Base-by-base conservation (phyloP, 2,329 filamentous ascomycete genomes). In the Penicillium olsonii region DNA sequence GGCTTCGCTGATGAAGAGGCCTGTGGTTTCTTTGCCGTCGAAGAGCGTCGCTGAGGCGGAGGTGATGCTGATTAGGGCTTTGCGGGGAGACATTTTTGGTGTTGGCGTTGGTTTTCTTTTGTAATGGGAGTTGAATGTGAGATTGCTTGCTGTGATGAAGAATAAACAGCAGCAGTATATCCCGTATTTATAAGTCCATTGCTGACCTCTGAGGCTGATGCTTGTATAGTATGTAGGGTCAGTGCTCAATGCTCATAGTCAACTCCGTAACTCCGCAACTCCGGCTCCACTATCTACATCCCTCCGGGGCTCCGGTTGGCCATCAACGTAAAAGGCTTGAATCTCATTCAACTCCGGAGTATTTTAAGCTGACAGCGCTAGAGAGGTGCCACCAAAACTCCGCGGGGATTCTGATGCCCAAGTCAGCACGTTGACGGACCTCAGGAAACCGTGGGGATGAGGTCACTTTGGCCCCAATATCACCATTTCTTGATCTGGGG, bases 1-100 rank as follows among this genome's bases (percentile, higher is more conserved):
- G 14, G 76, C 76, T 57, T 79, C 76, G 43, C 61, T 70, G 51
- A 79, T 73, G 63, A 78, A 79, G 41, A 78, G 59, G 10, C 73
- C 75, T 6, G 57, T 58, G 2, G 72, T 74, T 52, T 71, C 68
- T 42, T 72, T 69, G 50, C 72, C 72, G 3, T 71, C 48, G 51
- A 67, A 72, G n/a, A 74, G 67, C 20, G 64, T 55, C n/a, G 69
- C 74, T 11, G 62, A 61, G 17, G 75, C 74, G 3, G 75, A 76
- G 19, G 75, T 76, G 37, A 76, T 60, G 43, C 66, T 63, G 42
- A 77, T 75, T 42, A 77, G 58, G 38, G 74, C 75, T 48, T 66
- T 65, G 41, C 68, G 72, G 27, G 67, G 70, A 38, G 39, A 42
- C 50, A 46, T 52, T 50, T 50, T 51, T 29, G 42, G 37, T 2